These are phyloP conservation scores for Tulasnella sp. DNA, from an alignment of 768 basidiomycete genomes.

Conservation along the genomic window DNA sequence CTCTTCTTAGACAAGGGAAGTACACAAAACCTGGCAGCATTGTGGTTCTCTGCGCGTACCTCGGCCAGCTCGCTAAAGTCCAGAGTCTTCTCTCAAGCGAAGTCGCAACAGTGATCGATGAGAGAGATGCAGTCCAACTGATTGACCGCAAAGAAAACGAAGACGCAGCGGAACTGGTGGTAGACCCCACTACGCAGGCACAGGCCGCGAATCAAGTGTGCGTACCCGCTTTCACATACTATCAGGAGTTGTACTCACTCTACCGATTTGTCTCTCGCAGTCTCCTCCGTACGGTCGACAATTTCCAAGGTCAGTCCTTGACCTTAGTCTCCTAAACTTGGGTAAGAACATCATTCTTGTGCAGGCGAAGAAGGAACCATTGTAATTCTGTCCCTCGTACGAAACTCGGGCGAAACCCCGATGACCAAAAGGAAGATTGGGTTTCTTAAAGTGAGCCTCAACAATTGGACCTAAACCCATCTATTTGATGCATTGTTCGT, in stretches of 20 bases:
- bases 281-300: constrained; percentile 65
- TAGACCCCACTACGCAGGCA: constrained; percentile 41
- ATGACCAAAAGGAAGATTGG: constrained; percentile 47
- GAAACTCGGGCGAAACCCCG: constrained; percentile 51
- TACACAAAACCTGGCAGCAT: constrained; percentile 50
- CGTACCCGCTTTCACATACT: constrained; percentile 27
- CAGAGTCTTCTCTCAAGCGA: constrained; percentile 43
- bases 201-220: constrained; percentile 51
- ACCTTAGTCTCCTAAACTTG: neutral
- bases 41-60: constrained; percentile 52
- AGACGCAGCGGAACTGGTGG: constrained; percentile 35
- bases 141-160: constrained; percentile 44
- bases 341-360: neutral
- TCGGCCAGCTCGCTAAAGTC: constrained; percentile 49
- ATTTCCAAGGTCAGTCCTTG: constrained; percentile 48
- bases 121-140: constrained; percentile 60
- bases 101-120: constrained; percentile 64
- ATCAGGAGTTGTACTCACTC: neutral
- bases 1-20: constrained; percentile 42
- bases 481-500: neutral
- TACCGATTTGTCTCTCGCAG: constrained; percentile 46
- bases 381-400: constrained; percentile 68
- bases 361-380: constrained; percentile 44
- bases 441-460: constrained; percentile 57
- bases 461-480: neutral